Evolutionary conservation across 2,329 filamentous ascomycete genomes (phyloP), one percentile per base, ranked within the genome.

Genomic region (Xylaria sp.): DNA sequence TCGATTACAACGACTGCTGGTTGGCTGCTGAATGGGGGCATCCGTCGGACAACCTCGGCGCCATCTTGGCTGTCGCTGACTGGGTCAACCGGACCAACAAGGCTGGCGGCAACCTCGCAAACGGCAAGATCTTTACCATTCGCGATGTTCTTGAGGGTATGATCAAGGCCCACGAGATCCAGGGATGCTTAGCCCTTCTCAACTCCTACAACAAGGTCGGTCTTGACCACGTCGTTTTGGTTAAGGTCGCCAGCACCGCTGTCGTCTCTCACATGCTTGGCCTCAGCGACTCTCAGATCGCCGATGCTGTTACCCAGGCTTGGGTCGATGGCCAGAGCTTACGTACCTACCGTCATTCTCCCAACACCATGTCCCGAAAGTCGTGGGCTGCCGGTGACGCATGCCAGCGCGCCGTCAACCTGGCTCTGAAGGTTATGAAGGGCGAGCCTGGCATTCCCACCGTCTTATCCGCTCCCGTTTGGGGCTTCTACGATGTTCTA

Each of bases 1-100:
- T 99, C 77, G 96, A 99, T 85, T 99, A 98, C 89, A 99, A 99
- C 82, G 96, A 99, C 88, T 98, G 96, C 89, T 99, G 95, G 96
- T 87, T 98, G 72, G 96, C 95, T 53, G 96, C 96, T 65, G 96
- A 99, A 85, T 99, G 96, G 96, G 96, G 96, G 67, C 96, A 99
- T 83, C 96, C 96, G 71, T 97, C 94, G 4, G 96, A 99, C 86
- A 99, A 99, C 86, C 83, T 99, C 75, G 96, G 96, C 72, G 96
- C 95, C 77, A 99, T 99, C 80, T 89, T 99, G 71, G 93, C 95
- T 56, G 94, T 97, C 61, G 93, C 96, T 69, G 96, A 99, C 86
- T 99, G 96, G 96, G 89, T 97, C 79, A 97, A 94, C 76, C 92
- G 96, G 76, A 97, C 95, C 79, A 91, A 92, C 84, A 90, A 89